These are phyloP conservation scores for Collybiopsis confluens DNA, from an alignment of 768 basidiomycete species.

Conservation along the genomic window DNA sequence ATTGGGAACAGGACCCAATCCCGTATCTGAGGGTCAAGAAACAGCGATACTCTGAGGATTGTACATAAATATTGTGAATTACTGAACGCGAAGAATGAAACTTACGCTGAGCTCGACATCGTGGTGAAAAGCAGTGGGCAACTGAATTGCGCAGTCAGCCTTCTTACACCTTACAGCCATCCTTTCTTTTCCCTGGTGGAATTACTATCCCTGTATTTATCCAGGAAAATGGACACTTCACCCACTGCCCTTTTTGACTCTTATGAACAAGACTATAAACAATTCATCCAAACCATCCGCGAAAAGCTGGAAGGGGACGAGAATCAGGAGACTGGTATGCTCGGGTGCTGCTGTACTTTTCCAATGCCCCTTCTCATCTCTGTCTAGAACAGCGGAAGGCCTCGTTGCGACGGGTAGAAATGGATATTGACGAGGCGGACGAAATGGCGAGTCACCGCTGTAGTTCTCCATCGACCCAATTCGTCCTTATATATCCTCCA, in stretches of 20 bases:
- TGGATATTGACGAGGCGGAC: conserved; percentile 97
- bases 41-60: conserved; percentile 43
- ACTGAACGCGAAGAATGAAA: conserved; percentile 3
- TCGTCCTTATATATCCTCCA: conserved; percentile 6
- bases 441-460: conserved; percentile 68
- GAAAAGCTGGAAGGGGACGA: conserved; percentile 73
- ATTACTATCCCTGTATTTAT: conserved; percentile 10
- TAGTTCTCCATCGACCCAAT: neutral
- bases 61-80: neutral
- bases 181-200: conserved; percentile 27
- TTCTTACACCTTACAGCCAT: conserved; percentile 14
- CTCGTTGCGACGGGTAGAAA: conserved; percentile 77
- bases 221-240: conserved; percentile 65
- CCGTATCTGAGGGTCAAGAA: conserved; percentile 94
- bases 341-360: neutral
- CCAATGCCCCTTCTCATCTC: neutral
- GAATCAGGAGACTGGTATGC: conserved; percentile 67
- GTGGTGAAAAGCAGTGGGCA: conserved; percentile 11
- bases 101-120: conserved; percentile 47
- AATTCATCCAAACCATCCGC: conserved; percentile 70
- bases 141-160: conserved; percentile 7
- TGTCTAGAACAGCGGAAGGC: conserved; percentile 75
- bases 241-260: conserved; percentile 85
- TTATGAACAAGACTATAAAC: conserved; percentile 89
- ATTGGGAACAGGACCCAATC: conserved; percentile 95